Base-by-base conservation (phyloP, 2,329 filamentous ascomycete genomes). In the Xenosphaeropsis pyriputrescens region DNA sequence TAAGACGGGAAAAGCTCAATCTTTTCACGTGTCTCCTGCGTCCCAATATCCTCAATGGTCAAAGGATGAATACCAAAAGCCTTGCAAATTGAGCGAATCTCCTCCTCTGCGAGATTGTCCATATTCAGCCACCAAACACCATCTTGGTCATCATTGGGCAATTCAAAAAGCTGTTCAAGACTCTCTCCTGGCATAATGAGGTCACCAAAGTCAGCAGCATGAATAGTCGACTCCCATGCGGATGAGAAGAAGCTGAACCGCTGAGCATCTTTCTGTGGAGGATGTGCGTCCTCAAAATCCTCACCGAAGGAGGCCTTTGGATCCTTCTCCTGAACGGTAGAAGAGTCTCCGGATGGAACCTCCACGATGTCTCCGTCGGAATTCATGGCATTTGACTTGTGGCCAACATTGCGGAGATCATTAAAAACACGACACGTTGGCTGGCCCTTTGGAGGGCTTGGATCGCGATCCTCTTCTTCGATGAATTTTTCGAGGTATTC, bases 81-180 rank as follows among this genome's bases (percentile, higher is more conserved):
- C 53, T 88, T 86, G 65, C 85, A 93, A 44, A 98, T 79, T 19
- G 79, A 79, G 32, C 79, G 76, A 15, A 94, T 77, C 56, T 96
- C 91, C 41, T 89, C 86, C 52, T 88, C 83, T 1, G 80, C 88
- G 2, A 89, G 85, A 48, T 84, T 85, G 55, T 89, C 81, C 56
- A 95, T 80, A 52, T 98, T 93, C 36, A 98, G 69, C 91, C 91
- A 98, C 88, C 89, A 98, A n/a, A 94, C 88, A 50, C 89, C 89
- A 43, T 76, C 72, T 19, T 70, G 68, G 37, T 68, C 70, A 2
- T 68, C 67, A 26, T 71, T 72, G 29, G 75, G 75, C 26, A 78
- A 63, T 22, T 67, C 65, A 55, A 98, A 98, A 9, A 98, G 73
- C 40, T 86, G 85, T 22, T 85, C 79, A 50, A 96, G 82, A 41